Percentiles rank a stretch among this genome's conserved stretches.
phyloP scores from a whole-genome alignment of 2,329 filamentous ascomycete species.

The Colletotrichum euphorbiae region DNA sequence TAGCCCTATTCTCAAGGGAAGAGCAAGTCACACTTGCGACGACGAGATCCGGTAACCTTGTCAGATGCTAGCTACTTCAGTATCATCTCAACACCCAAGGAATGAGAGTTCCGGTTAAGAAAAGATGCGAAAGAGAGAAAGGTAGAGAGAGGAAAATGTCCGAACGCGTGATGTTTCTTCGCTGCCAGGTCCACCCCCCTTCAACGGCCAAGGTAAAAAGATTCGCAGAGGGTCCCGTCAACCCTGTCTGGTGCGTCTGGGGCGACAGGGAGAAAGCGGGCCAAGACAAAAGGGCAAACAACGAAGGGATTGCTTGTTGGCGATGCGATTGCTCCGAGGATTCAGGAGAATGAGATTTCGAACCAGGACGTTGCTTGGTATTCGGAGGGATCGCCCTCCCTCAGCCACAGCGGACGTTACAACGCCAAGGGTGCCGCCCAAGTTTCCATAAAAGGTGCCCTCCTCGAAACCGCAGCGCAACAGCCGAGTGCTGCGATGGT shows the following conservation, averaged over 20 bases:
- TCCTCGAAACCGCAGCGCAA: conserved; percentile 13
- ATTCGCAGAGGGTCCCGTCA: conserved; percentile 16
- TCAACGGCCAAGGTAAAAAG: neutral
- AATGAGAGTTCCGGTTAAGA: neutral
- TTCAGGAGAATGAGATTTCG: neutral
- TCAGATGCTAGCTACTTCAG: neutral
- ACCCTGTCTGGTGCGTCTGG: conserved; percentile 15
- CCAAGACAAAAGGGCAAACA: neutral
- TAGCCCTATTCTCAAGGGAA: neutral
- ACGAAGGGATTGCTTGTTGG: conserved; percentile 5
- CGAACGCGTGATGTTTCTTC: conserved; percentile 37
- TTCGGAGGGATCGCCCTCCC: conserved; percentile 1
- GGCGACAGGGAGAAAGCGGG: conserved; percentile 5
- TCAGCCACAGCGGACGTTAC: conserved; percentile 29
- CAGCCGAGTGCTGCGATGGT: neutral
- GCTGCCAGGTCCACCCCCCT: conserved; percentile 26
- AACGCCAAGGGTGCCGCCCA: conserved; percentile 28
- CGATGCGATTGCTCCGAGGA: conserved; percentile 1
- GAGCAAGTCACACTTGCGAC: conserved; percentile 6
- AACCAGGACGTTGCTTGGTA: neutral
- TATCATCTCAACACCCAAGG: neutral
- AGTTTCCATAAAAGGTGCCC: neutral
- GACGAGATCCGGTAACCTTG: neutral
- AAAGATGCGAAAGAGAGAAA: neutral
- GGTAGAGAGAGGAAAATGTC: conserved; percentile 21